Base-by-base conservation (phyloP, 495 filamentous ascomycete species). In the Neurospora sp. region DNA sequence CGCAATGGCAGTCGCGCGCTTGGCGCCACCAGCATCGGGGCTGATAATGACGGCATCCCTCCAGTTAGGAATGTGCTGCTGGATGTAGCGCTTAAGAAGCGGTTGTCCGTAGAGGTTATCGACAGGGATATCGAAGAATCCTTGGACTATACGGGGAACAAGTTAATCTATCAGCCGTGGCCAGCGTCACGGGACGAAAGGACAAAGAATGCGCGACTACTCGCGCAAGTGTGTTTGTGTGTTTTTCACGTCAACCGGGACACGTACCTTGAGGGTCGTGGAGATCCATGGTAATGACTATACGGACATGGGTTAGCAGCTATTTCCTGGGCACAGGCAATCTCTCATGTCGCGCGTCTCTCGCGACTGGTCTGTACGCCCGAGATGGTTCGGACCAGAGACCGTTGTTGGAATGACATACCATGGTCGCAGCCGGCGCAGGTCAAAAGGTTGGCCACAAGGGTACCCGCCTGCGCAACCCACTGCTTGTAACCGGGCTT, bases 1-100 rank as follows among this genome's bases (percentile, higher is more conserved):
- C 12, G 96, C 96, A 82, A 99, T 97, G 40, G 94, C 92, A 10
- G 96, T 98, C 9, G 96, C 96, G 69, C 96, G 87, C 85, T 99
- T 99, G n/a, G 96, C 96, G 71, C 96, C 96, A 72, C 96, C 96
- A n/a, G 96, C 96, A 84, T 99, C 96, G 9, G 96, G 96, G 77
- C 92, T 95, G 76, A 99, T 96, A 77, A 99, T 93, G 69, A 99
- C 94, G 73, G 93, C 92, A 73, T 96, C 88, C 81, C 91, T 91
- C 81, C 90, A 93, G 77, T 94, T 92, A 72, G 93, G 91, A 74
- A 98, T 97, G 73, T 91, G 88, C 74, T 91, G 89, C 81, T 92
- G 89, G 76, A 99, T 97, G 83, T 97, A 98, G 70, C 90, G 90
- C 81, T 95, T 92, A 69, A 98, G 86, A 59, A 97, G 86, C 69